Evolutionary conservation across 495 filamentous ascomycete species (phyloP).

Genomic region (Achaetomiella virescens): DNA sequence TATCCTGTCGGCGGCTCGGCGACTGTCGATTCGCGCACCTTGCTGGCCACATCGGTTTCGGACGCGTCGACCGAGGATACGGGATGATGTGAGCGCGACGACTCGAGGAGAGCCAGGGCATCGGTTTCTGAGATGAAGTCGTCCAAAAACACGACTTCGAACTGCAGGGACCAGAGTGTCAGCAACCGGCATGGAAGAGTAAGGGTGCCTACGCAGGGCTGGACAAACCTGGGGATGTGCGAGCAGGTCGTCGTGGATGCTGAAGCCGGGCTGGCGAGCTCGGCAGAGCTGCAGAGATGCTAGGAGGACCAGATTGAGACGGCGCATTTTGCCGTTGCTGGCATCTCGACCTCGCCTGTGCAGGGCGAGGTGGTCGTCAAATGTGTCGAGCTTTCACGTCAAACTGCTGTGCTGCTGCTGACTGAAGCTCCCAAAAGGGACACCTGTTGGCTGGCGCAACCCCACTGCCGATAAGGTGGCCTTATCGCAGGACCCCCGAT

Average conservation of each 20-base stretch:
- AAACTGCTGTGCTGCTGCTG: too few relatives aligned
- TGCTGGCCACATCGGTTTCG: conserved; percentile 32
- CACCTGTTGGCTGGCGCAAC: too few relatives aligned
- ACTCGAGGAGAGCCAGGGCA: conserved; percentile 54
- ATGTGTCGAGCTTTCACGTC: too few relatives aligned
- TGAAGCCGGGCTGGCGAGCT: conserved; percentile 44
- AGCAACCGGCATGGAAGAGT: neutral
- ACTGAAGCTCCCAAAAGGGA: too few relatives aligned
- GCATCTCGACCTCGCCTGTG: conserved; percentile 29
- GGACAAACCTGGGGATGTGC: conserved; percentile 79
- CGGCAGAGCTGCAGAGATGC: conserved; percentile 34
- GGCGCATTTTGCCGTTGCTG: conserved; percentile 45
- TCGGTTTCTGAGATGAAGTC: conserved; percentile 65
- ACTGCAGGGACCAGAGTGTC: conserved; percentile 27
- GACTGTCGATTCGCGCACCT: conserved; percentile 27
- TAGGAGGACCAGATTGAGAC: conserved; percentile 37
- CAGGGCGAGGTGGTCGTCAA: neutral
- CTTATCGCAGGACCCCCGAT: too few relatives aligned
- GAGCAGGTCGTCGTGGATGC: conserved; percentile 81
- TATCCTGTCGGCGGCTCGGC: conserved; percentile 15
- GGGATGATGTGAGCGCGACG: conserved; percentile 19
- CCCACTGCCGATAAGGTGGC: too few relatives aligned
- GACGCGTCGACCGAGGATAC: conserved; percentile 30
- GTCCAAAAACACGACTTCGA: conserved; percentile 73
- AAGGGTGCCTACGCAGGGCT: too few relatives aligned